Percentiles rank a stretch among this genome's conserved stretches.
These are phyloP conservation scores for Coemansia sp. DNA, from an alignment of 192 early-diverging fungal genomes.

Conservation along the genomic window DNA sequence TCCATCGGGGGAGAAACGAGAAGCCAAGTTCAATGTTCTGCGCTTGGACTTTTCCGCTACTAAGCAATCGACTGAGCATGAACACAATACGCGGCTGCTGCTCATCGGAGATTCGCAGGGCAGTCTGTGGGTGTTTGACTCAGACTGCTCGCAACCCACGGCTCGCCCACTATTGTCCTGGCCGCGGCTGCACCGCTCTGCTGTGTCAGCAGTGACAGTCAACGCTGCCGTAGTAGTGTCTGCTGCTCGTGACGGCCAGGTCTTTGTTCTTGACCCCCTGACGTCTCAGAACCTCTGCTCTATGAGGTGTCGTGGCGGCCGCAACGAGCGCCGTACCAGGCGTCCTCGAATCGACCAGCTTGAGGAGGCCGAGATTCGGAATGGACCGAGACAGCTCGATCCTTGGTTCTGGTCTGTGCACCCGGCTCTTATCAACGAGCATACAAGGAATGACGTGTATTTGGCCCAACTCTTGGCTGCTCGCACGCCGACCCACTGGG, in stretches of 20 bases:
- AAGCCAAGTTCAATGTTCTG: conserved; percentile 1
- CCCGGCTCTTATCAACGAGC: conserved; percentile 15
- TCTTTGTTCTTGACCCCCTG: conserved; percentile 28
- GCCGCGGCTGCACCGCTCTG: conserved; percentile 30
- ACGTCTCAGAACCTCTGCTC: conserved; percentile 12
- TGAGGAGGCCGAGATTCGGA: not conserved
- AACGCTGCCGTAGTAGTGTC: conserved; percentile 31
- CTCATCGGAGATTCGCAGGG: conserved; percentile 36
- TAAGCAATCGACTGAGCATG: not conserved
- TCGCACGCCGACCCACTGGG: conserved; percentile 27
- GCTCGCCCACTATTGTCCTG: conserved; percentile 15
- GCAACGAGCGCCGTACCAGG: not conserved
- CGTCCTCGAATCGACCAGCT: not conserved
- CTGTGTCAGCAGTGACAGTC: conserved; percentile 24
- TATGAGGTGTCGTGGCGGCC: conserved; percentile 25
- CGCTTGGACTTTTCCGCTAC: not conserved
- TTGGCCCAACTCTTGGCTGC: conserved; percentile 23
- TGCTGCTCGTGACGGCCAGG: conserved; percentile 38
- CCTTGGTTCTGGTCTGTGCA: conserved; percentile 43
- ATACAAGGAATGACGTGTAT: conserved; percentile 8
- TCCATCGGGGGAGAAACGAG: not conserved
- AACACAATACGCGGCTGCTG: conserved; percentile 24
- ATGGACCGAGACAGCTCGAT: conserved; percentile 11
- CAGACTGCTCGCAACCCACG: not conserved
- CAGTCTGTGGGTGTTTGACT: conserved; percentile 33